Percentiles rank a stretch among this genome's conserved stretches.
These are phyloP conservation scores for Fagopyrum homotropicum DNA, from an alignment of 148 eudicot genomes.

Conservation along the genomic window DNA sequence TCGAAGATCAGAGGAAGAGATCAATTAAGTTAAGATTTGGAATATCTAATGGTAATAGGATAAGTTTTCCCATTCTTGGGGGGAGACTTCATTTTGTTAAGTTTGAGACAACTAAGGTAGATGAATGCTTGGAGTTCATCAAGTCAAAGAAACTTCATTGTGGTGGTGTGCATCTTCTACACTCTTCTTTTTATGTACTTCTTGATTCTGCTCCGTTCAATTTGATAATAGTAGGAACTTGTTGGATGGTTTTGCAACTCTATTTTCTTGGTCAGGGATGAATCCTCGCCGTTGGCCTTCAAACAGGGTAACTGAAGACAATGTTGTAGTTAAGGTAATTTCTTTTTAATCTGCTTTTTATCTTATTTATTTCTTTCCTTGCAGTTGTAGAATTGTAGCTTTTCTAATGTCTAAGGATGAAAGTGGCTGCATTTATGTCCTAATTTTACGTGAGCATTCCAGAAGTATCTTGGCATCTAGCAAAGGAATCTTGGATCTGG, in stretches of 20 bases:
- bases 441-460: neutral
- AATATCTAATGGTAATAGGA: constrained; percentile 55
- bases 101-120: constrained; percentile 84
- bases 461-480: neutral
- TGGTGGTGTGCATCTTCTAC: constrained; percentile 46
- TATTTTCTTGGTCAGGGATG: constrained; percentile 37
- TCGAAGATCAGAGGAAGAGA: constrained; percentile 65
- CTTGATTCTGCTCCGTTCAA: neutral
- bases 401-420: neutral
- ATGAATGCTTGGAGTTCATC: constrained; percentile 89
- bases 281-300: constrained; percentile 60
- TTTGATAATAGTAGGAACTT: neutral
- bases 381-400: neutral
- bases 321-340: constrained; percentile 85
- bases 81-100: constrained; percentile 97
- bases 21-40: constrained; percentile 56
- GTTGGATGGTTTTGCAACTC: neutral
- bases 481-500: neutral
- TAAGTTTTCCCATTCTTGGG: constrained; percentile 92
- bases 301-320: constrained; percentile 40
- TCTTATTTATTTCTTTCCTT: neutral
- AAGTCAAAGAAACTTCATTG: constrained; percentile 92
- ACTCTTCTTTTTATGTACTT: neutral
- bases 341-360: neutral
- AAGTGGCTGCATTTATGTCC: neutral